Evolutionary conservation across 179 eudicot species (phyloP).

Genomic region (Spergularia azorica): DNA sequence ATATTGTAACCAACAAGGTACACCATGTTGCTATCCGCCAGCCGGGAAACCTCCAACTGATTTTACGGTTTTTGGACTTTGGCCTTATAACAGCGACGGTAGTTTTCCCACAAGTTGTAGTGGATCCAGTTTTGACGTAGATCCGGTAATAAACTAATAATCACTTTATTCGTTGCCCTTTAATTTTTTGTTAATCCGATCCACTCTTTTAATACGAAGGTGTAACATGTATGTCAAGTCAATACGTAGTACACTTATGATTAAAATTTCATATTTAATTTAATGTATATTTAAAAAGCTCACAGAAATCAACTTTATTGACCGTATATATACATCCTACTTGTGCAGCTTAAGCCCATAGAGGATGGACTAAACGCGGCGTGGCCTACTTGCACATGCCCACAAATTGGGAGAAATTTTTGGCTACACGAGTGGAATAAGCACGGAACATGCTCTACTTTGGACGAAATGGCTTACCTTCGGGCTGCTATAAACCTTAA

Average conservation of each 20-base stretch:
- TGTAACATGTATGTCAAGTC: not conserved
- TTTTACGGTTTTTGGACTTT: slow-evolving; percentile 27
- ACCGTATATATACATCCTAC: not conserved
- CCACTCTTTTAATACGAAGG: too few species aligned
- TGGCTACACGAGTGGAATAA: slow-evolving; percentile 47
- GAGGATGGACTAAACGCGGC: slow-evolving; percentile 18
- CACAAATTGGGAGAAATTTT: slow-evolving; percentile 35
- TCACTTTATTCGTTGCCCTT: not conserved
- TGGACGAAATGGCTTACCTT: slow-evolving; percentile 27
- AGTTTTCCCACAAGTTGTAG: slow-evolving; percentile 19
- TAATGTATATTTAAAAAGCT: too few species aligned
- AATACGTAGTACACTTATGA: too few species aligned
- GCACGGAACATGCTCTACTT: slow-evolving; percentile 33
- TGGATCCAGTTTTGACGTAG: slow-evolving; percentile 25
- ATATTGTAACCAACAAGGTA: slow-evolving; percentile 29
- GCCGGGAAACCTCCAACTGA: slow-evolving; percentile 14
- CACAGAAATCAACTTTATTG: too few species aligned
- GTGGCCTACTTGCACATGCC: slow-evolving; percentile 35
- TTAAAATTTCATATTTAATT: too few species aligned
- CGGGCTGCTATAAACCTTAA: slow-evolving; percentile 25
- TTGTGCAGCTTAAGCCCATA: slow-evolving; percentile 23
- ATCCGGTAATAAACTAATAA: slow-evolving; percentile 18
- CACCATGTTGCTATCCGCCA: slow-evolving; percentile 30
- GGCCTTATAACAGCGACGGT: slow-evolving; percentile 23
- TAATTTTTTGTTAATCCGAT: not conserved